Conservation (phyloP, 2,329 filamentous ascomycete species). For the Hypomyces perniciosus region DNA sequence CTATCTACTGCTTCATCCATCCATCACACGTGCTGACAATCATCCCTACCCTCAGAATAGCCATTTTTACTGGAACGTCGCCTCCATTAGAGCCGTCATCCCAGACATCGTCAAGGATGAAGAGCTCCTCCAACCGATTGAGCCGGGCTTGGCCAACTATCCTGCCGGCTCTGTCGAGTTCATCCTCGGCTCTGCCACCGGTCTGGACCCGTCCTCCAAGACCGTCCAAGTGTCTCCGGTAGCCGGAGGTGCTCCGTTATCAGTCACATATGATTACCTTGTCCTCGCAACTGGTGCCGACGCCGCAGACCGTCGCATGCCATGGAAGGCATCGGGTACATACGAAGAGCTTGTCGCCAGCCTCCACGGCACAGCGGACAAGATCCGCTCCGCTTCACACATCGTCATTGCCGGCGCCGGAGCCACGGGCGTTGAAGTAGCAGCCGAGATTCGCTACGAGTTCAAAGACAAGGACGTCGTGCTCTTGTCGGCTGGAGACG, state of each 20-base stretch:
- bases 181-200: slow-evolving; percentile 43
- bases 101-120: slow-evolving; percentile 44
- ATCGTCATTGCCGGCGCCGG: slow-evolving; percentile 54
- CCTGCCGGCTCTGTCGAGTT: slow-evolving; percentile 44
- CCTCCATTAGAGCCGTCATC: slow-evolving; percentile 49
- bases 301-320: slow-evolving; percentile 32
- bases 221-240: slow-evolving; percentile 35
- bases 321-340: slow-evolving; percentile 47
- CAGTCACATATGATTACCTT: slow-evolving; percentile 48
- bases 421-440: slow-evolving; percentile 49
- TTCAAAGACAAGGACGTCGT: slow-evolving; percentile 45
- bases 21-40: neutral
- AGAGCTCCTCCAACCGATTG: slow-evolving; percentile 45
- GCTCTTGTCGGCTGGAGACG: slow-evolving; percentile 37
- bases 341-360: slow-evolving; percentile 38
- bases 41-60: slow-evolving; percentile 34
- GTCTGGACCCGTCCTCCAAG: slow-evolving; percentile 33
- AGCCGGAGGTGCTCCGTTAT: slow-evolving; percentile 10
- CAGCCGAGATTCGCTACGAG: slow-evolving; percentile 48
- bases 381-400: slow-evolving; percentile 40
- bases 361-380: slow-evolving; percentile 36
- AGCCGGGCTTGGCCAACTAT: slow-evolving; percentile 44
- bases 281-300: slow-evolving; percentile 52
- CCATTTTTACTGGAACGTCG: slow-evolving; percentile 55
- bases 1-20: neutral